A percentile compares a stretch with the other conserved stretches of the same genome.
Evolutionary conservation across 176 grass and related monocot species (phyloP).

Genomic region (Oryza brachyantha): DNA sequence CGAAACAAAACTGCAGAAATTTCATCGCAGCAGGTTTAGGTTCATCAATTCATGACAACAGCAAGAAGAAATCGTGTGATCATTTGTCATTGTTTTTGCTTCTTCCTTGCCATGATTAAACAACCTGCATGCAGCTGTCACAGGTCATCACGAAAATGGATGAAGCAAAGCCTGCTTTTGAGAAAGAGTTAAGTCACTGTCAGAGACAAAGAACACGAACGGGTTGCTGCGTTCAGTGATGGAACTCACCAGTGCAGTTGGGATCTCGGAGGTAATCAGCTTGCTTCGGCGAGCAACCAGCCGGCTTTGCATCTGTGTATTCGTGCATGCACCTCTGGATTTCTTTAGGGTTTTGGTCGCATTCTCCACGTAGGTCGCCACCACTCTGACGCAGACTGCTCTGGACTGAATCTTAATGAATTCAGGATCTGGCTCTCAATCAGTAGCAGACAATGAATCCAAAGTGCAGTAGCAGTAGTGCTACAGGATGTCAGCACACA

Average conservation of each 20-base stretch:
- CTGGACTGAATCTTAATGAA: background rate
- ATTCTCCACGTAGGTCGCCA: conserved; percentile 36
- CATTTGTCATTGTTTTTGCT: background rate
- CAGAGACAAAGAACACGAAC: conserved; percentile 15
- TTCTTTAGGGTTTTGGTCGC: conserved; percentile 32
- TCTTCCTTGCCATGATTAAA: background rate
- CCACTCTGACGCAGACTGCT: conserved; percentile 15
- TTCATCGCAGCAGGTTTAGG: background rate
- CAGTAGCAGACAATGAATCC: background rate
- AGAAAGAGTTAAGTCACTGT: conserved; percentile 20
- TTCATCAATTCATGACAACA: background rate
- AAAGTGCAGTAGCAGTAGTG: conserved; percentile 20
- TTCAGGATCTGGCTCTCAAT: background rate
- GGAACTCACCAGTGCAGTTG: conserved; percentile 18
- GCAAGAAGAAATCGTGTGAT: background rate
- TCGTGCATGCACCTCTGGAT: background rate
- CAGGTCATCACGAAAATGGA: background rate
- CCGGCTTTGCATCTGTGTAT: background rate
- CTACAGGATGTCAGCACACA: background rate
- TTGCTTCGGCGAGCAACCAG: background rate
- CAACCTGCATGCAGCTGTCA: conserved; percentile 17
- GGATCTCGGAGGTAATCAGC: background rate
- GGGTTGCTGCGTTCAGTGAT: conserved; percentile 29
- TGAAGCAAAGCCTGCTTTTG: conserved; percentile 19
- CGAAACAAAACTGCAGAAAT: background rate